Base-by-base conservation (phyloP, 1,139 yeast species). In the Debaryomyces coudertii region DNA sequence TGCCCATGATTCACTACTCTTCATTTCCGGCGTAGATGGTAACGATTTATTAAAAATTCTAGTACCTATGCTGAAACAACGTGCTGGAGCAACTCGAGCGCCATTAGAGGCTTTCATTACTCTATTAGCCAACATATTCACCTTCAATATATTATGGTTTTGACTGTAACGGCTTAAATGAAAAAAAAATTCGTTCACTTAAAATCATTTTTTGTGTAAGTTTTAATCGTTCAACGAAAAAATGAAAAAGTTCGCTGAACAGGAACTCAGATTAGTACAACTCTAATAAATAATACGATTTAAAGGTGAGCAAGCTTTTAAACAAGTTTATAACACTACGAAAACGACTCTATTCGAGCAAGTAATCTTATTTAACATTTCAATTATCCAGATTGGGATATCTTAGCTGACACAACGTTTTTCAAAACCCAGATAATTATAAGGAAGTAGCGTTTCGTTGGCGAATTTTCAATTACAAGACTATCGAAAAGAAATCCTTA, bases 11-110 rank as follows among this genome's bases (percentile, higher is more conserved):
- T 52, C 56, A 7, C 53, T 53, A 43, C 66, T 56, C 51, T 63
- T 69, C 76, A 70, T 69, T 38, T 66, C 71, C 12, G 65, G 63
- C 2, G 63, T 54, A 4, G 71, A 65, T 2, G 72, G 73, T 14
- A 57, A 22, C 34, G 41, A 38, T 28, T 38, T 38, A 28, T 38
- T 38, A 12, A 28, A 38, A 54, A 44, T 36, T 29, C 38, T 40
- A 12, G 34, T 36, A 40, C 27, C n/a, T 18, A 16, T 27, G 23
- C 41, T 18, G 5, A 37, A n/a, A 18, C 25, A 34, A 34, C 44
- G 38, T 22, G 28, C 28, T 7, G 36, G 22, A n/a, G 9, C 28
- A n/a, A 16, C 4, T 11, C 44, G 34, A 22, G 35, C 27, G 5
- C 23, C 33, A 12, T 36, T 9, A 23, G 15, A 23, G 11, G 33